Percentiles rank a stretch among this genome's conserved stretches.
These are phyloP conservation scores for Candida chilensis DNA, from an alignment of 805 yeast genomes.

Conservation along the genomic window DNA sequence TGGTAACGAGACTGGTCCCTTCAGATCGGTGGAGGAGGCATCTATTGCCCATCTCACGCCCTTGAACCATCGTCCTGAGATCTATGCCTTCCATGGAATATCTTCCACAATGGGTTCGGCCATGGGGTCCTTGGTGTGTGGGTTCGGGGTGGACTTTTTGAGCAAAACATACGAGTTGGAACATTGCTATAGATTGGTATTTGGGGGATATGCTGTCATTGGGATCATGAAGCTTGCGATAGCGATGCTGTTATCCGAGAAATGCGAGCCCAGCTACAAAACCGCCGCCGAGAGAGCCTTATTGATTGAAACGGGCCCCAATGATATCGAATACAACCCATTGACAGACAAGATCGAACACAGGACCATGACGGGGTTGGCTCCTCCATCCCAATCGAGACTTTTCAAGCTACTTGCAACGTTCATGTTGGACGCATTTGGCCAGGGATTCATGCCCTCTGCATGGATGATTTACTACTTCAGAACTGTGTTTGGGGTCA, in stretches of 20 bases:
- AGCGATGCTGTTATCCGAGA: slow-evolving; percentile 39
- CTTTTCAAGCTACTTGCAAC: slow-evolving; percentile 42
- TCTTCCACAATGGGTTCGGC: slow-evolving; percentile 69
- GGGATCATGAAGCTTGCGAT: slow-evolving; percentile 43
- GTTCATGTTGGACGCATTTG: slow-evolving; percentile 82
- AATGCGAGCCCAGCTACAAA: slow-evolving; percentile 34
- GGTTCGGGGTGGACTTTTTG: slow-evolving; percentile 43
- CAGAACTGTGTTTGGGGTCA: slow-evolving; percentile 40
- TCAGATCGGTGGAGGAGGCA: slow-evolving; percentile 79
- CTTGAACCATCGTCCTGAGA: slow-evolving; percentile 51
- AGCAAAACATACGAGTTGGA: slow-evolving; percentile 18
- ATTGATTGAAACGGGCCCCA: no score
- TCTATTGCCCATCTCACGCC: slow-evolving; percentile 74
- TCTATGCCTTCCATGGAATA: slow-evolving; percentile 68
- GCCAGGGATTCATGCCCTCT: slow-evolving; percentile 80
- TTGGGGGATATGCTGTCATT: slow-evolving; percentile 43
- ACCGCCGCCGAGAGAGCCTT: no score
- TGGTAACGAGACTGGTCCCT: slow-evolving; percentile 89
- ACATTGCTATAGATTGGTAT: slow-evolving; percentile 46
- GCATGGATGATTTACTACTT: slow-evolving; percentile 87
- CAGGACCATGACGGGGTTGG: slow-evolving; percentile 21
- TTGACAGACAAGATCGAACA: no score
- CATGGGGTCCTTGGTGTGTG: slow-evolving; percentile 58
- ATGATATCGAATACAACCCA: no score
- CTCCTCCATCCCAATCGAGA: slow-evolving; percentile 31